Conservation (phyloP, 2,329 filamentous ascomycete species). For the Aspergillus vadensis region DNA sequence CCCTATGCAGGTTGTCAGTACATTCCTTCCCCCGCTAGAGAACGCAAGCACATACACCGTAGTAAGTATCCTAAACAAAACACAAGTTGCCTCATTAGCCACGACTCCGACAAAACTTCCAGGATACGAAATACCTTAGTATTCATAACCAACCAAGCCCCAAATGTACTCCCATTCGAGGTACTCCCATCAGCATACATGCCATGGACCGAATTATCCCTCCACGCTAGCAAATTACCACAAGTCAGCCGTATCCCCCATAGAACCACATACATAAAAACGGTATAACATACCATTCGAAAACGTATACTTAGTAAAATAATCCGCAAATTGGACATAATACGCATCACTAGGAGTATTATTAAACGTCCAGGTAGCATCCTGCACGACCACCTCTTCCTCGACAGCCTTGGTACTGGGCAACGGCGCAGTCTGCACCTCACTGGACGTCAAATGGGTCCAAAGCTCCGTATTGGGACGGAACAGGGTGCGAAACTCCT, state of each 20-base stretch:
- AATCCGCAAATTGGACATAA: conserved; percentile 58
- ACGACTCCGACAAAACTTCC: not conserved
- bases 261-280: not conserved
- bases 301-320: conserved; percentile 69
- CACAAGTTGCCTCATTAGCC: not conserved
- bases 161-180: conserved; percentile 55
- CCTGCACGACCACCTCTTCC: conserved; percentile 58
- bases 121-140: conserved; percentile 52
- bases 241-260: not conserved
- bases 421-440: conserved; percentile 56
- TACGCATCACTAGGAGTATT: conserved; percentile 59
- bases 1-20: conserved; percentile 38
- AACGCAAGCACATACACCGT: conserved; percentile 22
- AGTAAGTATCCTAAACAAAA: conserved; percentile 29
- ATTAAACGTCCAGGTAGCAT: conserved; percentile 64
- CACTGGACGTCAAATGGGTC: conserved; percentile 64
- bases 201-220: conserved; percentile 61
- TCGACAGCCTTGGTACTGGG: conserved; percentile 43
- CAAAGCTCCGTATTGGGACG: conserved; percentile 61
- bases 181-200: conserved; percentile 55
- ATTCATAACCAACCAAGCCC: conserved; percentile 66
- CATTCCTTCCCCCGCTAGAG: not conserved
- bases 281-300: conserved; percentile 44
- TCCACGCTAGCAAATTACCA: conserved; percentile 42
- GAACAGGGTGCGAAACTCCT: conserved; percentile 64